Evolutionary conservation across 257 asterid species (phyloP).

Genomic region (Fraxinus pennsylvanica): DNA sequence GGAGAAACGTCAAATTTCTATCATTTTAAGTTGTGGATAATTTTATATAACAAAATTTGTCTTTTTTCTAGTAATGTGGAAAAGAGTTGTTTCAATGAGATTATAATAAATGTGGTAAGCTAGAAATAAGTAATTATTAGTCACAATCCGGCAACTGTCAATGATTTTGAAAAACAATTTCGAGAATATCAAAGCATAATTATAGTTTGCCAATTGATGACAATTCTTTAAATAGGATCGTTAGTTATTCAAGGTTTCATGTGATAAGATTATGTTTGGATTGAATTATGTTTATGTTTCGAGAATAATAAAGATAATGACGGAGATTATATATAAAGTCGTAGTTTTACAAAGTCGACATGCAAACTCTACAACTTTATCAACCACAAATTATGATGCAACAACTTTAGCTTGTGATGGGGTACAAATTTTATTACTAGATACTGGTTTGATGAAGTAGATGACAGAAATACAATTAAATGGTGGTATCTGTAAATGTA

Average conservation of each 20-base stretch:
- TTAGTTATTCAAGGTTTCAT: too few species aligned
- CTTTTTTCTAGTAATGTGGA: neutral
- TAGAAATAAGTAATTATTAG: too few species aligned
- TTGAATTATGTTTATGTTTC: neutral
- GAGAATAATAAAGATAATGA: neutral
- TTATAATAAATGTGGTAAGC: too few species aligned
- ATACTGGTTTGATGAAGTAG: too few species aligned
- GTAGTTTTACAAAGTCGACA: neutral
- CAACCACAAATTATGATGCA: neutral
- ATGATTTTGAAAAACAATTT: neutral
- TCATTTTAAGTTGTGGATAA: neutral
- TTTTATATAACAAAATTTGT: neutral
- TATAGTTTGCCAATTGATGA: neutral
- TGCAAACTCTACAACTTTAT: neutral
- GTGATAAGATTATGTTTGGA: too few species aligned
- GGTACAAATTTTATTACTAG: neutral
- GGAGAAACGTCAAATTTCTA: neutral
- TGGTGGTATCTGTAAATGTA: too few species aligned
- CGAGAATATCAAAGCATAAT: neutral
- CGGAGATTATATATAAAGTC: neutral
- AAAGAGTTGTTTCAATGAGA: slow-evolving; percentile 29
- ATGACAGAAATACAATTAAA: too few species aligned
- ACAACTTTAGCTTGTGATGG: neutral
- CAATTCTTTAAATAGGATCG: neutral
- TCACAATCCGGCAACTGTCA: neutral